Evolutionary conservation across 805 yeast species (phyloP), one percentile per base, ranked within the genome.

Genomic region (Candida chilensis): DNA sequence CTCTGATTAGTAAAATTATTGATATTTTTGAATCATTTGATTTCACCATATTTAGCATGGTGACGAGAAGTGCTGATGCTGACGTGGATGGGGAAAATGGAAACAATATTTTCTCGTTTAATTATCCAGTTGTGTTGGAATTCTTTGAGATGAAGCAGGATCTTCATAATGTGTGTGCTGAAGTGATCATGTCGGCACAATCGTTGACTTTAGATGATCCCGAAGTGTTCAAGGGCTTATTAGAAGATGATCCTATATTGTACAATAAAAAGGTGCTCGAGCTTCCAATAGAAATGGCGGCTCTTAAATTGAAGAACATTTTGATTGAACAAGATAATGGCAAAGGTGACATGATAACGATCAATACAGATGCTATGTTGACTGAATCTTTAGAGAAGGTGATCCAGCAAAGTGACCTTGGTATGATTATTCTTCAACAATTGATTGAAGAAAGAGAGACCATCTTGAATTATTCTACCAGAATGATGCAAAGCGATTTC

Each of bases 401-500:
- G 1, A 39, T 50, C 5, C 51, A 53, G 12, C 48, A 56, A 14
- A 47, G 63, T 18, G 57, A 52, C 7, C 31, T 54, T n/a, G 41
- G 68, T 5, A 40, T 60, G 30, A 34, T 42, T 0, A 43, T 74
- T 10, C 69, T 78, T 5, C 65, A 67, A 26, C 81, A 72, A 38
- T 58, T 83, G 40, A 69, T 78, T 21, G 82, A 78, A 25, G 87
- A 81, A 44, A 64, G 86, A 33, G 86, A 79, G 34, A 69, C 76
- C 4, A 66, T 82, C 16, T 49, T 80, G 28, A 82, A 77, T 41
- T 80, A 80, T 45, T 80, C 85, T 11, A 78, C 90, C 0, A 64
- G 92, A 42, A 75, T 80, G 33, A 77, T 83, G 86, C 79, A 79
- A 40, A 76, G 77, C 36, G 82, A 78, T 43, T 69, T 79, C 41